Evolutionary conservation across 2,329 filamentous ascomycete genomes (phyloP).

Genomic region (Calonectria multiphialidica): DNA sequence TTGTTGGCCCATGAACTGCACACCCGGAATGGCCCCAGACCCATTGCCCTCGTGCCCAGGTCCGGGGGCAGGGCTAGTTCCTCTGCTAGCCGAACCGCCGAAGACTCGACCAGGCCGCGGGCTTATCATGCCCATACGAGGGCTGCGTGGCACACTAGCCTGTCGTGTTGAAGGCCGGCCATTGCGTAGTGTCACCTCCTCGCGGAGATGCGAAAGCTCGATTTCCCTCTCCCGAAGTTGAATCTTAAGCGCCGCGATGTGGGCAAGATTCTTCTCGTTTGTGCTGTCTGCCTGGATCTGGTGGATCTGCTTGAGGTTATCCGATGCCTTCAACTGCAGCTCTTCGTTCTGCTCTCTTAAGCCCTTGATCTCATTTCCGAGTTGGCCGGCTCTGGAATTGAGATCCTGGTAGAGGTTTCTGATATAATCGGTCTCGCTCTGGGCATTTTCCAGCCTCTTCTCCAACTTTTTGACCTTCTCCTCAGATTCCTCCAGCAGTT

Average conservation of each 20-base stretch:
- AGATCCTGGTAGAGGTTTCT: conserved; percentile 71
- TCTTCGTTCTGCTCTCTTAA: conserved; percentile 57
- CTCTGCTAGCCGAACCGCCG: conserved; percentile 58
- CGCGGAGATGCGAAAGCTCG: conserved; percentile 60
- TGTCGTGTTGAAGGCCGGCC: conserved; percentile 68
- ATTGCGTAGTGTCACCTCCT: conserved; percentile 63
- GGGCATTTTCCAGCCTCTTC: conserved; percentile 53
- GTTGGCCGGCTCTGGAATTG: conserved; percentile 59
- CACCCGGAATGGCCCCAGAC: conserved; percentile 46
- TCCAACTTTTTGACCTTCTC: conserved; percentile 56
- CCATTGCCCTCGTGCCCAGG: conserved; percentile 46
- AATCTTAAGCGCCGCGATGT: conserved; percentile 55
- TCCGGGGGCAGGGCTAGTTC: conserved; percentile 61
- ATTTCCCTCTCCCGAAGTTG: conserved; percentile 63
- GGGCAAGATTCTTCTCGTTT: conserved; percentile 48
- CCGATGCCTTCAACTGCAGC: conserved; percentile 56
- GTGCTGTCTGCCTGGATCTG: conserved; percentile 56
- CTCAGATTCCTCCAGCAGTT: conserved; percentile 51
- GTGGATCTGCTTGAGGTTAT: conserved; percentile 62
- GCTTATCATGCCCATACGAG: conserved; percentile 66
- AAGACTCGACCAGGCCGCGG: conserved; percentile 53
- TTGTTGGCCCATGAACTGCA: conserved; percentile 54
- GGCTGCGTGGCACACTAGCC: conserved; percentile 69
- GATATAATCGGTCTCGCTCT: conserved; percentile 67
- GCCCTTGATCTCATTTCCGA: conserved; percentile 59